phyloP scores from a whole-genome alignment of 108 stramenopile species.

The Fistulifera pelliculosa region DNA sequence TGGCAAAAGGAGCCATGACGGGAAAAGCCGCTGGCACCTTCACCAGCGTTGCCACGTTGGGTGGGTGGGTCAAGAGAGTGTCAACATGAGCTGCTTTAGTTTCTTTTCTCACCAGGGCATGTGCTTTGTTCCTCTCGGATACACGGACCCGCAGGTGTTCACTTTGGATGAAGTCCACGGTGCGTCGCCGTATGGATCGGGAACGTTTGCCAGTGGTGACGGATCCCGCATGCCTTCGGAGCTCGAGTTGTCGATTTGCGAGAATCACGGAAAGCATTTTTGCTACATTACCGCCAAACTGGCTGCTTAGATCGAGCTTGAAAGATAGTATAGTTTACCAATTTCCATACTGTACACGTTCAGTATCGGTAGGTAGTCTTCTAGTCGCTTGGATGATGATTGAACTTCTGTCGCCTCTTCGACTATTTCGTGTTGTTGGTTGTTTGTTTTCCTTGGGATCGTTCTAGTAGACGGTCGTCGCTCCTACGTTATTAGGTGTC shows the following conservation, averaged over 20 bases:
- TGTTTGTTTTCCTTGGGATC: too few species aligned
- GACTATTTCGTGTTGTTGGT: too few species aligned
- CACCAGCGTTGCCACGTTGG: constrained; percentile 39
- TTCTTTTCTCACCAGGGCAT: constrained; percentile 74
- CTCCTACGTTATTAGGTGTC: too few species aligned
- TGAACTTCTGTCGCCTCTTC: too few species aligned
- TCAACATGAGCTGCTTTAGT: constrained; percentile 38
- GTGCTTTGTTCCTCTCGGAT: constrained; percentile 64
- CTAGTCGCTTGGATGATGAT: too few species aligned
- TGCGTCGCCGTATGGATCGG: constrained; percentile 54
- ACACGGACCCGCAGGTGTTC: constrained; percentile 43
- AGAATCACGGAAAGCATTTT: constrained; percentile 50
- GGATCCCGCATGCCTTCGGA: constrained; percentile 53
- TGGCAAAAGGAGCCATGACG: constrained; percentile 58
- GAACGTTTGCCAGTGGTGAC: constrained; percentile 56
- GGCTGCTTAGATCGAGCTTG: constrained; percentile 11
- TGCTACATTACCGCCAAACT: constrained; percentile 47
- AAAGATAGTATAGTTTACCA: too few species aligned
- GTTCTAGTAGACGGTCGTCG: too few species aligned
- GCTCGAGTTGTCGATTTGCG: constrained; percentile 38
- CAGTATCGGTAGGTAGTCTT: too few species aligned
- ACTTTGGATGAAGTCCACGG: constrained; percentile 43
- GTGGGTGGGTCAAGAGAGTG: constrained; percentile 69
- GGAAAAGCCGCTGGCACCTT: constrained; percentile 68
- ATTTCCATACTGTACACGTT: too few species aligned